Percentiles rank a stretch among this genome's conserved stretches.
Evolutionary conservation across 106 monocot species (phyloP).

Genomic region (Allium sativum): DNA sequence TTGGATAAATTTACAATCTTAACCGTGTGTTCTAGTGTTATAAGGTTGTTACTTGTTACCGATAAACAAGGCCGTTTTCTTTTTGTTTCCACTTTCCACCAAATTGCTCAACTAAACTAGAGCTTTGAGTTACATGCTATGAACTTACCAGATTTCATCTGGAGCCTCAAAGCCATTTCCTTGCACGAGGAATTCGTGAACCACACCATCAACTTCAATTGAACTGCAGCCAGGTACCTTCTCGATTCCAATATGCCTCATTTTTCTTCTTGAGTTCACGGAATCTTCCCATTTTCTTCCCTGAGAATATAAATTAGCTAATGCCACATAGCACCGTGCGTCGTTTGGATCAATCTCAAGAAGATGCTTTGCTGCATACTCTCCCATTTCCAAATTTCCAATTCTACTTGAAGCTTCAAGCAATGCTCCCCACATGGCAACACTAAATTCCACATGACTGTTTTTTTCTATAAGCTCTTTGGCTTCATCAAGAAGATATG

Average conservation of each 20-base stretch:
- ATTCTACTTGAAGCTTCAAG: conserved; percentile 10
- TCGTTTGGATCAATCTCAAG: not conserved
- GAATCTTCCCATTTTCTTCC: conserved; percentile 6
- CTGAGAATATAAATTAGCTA: conserved; percentile 10
- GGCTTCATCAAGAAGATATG: conserved; percentile 6
- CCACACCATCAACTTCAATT: too few relatives aligned
- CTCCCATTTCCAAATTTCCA: conserved; percentile 11
- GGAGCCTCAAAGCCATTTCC: not conserved
- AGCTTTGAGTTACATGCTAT: too few relatives aligned
- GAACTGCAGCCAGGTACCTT: not conserved
- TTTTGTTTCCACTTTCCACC: too few relatives aligned
- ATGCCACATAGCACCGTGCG: conserved; percentile 1
- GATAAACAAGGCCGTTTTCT: too few relatives aligned
- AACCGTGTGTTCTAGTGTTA: too few relatives aligned
- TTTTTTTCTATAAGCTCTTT: conserved; percentile 6
- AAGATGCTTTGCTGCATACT: conserved; percentile 7
- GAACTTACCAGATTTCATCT: not conserved
- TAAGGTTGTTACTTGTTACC: too few relatives aligned
- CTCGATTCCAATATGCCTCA: not conserved
- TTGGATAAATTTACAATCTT: too few relatives aligned
- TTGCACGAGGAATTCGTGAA: too few relatives aligned
- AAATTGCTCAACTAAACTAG: too few relatives aligned
- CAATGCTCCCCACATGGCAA: conserved; percentile 11
- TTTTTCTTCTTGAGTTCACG: not conserved
- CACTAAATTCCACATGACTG: conserved; percentile 5